phyloP scores from a whole-genome alignment of 495 filamentous ascomycete species.

The Penicillium desertorum region DNA sequence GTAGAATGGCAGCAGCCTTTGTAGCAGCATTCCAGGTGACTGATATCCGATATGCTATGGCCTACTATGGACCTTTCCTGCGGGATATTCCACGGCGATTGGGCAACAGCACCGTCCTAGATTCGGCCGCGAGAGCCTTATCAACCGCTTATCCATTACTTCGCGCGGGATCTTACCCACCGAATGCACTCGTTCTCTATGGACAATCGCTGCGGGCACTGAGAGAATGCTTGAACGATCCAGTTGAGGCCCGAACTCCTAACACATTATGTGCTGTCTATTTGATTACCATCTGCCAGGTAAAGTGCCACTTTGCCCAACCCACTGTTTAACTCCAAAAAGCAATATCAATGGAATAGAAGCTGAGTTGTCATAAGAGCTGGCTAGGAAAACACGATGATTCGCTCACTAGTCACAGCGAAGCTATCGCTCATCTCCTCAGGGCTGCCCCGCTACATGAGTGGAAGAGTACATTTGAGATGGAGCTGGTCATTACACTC shows the following conservation, averaged over 20 bases:
- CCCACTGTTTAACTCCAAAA: not conserved
- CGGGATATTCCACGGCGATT: constrained; percentile 35
- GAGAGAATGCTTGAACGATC: constrained; percentile 35
- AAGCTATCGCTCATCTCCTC: constrained; percentile 36
- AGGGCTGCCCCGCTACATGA: constrained; percentile 24
- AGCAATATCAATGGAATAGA: not conserved
- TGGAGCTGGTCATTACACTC: constrained; percentile 32
- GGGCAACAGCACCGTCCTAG: constrained; percentile 36
- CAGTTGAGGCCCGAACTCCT: constrained; percentile 27
- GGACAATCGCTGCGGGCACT: constrained; percentile 32
- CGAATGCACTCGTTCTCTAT: constrained; percentile 26
- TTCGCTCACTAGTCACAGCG: constrained; percentile 27
- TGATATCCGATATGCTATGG: constrained; percentile 37
- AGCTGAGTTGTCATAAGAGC: constrained; percentile 19
- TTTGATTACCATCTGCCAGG: constrained; percentile 44
- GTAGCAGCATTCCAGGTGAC: constrained; percentile 25
- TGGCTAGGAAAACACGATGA: constrained; percentile 29
- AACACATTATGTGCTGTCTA: constrained; percentile 46
- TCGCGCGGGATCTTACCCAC: constrained; percentile 17
- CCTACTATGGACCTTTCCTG: constrained; percentile 38
- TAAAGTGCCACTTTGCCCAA: constrained; percentile 9
- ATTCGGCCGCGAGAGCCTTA: constrained; percentile 36
- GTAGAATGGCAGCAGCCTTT: constrained; percentile 24
- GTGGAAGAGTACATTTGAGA: constrained; percentile 30
- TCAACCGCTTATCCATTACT: constrained; percentile 28